Base-by-base conservation (phyloP, 495 filamentous ascomycete species). In the Bryoglossum gracile region DNA sequence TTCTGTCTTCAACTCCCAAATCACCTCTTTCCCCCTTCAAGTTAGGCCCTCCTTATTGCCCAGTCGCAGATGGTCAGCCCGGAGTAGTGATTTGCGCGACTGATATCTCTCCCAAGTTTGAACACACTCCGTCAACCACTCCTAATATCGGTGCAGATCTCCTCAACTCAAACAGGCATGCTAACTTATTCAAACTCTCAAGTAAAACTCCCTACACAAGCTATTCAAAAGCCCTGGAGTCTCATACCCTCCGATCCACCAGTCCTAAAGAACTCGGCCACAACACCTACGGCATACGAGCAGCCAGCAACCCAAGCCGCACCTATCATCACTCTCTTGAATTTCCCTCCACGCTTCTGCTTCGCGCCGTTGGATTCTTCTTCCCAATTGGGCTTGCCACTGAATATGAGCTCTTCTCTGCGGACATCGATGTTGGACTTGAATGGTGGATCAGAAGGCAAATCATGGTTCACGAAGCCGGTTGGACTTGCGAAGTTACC, bases 261-360 rank as follows among this genome's bases (percentile, higher is more conserved):
- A 3, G 74, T 81, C 40, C 67, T 69, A 59, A 87, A 81, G 47
- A 76, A 82, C 57, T 90, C 83, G 4, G 67, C 65, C 11, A 82
- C 72, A n/a, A 83, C 83, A 3, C 83, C 84, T 33, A 87, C 58
- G 3, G 77, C 77, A 65, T 88, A 90, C 21, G 75, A 79, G 17
- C 76, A 69, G 14, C 71, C 81, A 3, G 75, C 85, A 0, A 81
- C 73, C 59, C 74, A 78, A 0, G 63, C 68, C 3, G 80, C 80
- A 8, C 76, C 73, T n/a, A 81, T 51, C 0, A 81, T 37, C 45
- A 83, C 64, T 19, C 74, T 65, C 62, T 71, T 78, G 2, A 71
- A 53, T 11, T 67, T 33, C 26, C 63, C 66, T 37, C 56, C 70
- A 49, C 63, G 60, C 39, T 61, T 64, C 23, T 53, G 32, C 47